Conservation (phyloP, 805 yeast species). For the Kluyveromyces dobzhanskii region DNA sequence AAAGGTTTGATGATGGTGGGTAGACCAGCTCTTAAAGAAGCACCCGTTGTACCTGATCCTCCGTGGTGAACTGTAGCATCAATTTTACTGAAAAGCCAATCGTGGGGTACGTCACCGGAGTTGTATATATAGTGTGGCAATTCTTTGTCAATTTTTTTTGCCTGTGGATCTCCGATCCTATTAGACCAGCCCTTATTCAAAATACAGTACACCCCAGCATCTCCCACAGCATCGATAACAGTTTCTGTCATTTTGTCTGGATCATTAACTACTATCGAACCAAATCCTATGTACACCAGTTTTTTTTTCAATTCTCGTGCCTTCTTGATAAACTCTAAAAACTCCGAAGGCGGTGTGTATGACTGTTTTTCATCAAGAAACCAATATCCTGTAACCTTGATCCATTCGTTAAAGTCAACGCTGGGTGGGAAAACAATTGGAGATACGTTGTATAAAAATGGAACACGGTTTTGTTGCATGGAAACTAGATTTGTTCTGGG, state of each 20-base stretch:
- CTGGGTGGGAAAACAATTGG: slow-evolving; percentile 88
- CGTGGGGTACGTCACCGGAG: slow-evolving; percentile 77
- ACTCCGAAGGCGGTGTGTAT: slow-evolving; percentile 52
- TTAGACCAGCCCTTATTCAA: slow-evolving; percentile 95
- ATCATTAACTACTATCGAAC: slow-evolving; percentile 85
- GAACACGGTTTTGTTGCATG: slow-evolving; percentile 71
- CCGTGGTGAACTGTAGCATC: slow-evolving; percentile 98
- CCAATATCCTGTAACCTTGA: slow-evolving; percentile 96
- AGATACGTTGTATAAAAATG: slow-evolving; percentile 82
- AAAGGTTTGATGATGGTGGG: slow-evolving; percentile 92
- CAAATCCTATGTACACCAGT: slow-evolving; percentile 88
- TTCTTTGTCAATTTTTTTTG: slow-evolving; percentile 25
- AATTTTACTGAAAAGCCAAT: slow-evolving; percentile 82
- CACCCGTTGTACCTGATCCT: slow-evolving; percentile 96
- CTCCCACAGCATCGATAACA: slow-evolving; percentile 66
- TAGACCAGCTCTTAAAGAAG: slow-evolving; percentile 72
- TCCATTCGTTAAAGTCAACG: slow-evolving; percentile 90
- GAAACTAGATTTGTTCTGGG: slow-evolving; percentile 61
- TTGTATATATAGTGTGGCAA: slow-evolving; percentile 63
- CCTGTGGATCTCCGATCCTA: slow-evolving; percentile 37
- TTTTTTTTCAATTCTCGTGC: slow-evolving; percentile 59
- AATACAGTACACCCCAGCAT: slow-evolving; percentile 79
- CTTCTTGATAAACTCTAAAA: slow-evolving; percentile 48
- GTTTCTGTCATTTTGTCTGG: slow-evolving; percentile 73
- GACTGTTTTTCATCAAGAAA: slow-evolving; percentile 59